phyloP scores from a whole-genome alignment of 306 rosid genomes.

The Dryas drummondii region DNA sequence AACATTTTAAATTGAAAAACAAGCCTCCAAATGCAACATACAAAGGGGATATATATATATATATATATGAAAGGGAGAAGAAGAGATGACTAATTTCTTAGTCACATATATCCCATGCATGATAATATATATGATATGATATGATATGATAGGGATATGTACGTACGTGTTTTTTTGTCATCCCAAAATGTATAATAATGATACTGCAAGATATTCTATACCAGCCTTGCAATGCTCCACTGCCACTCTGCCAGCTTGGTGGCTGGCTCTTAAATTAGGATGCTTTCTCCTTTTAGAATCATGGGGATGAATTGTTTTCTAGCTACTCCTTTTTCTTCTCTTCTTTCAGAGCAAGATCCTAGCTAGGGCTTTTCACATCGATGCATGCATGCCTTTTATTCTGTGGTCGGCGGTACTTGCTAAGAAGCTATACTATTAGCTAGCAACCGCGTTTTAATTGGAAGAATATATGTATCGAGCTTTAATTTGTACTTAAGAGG shows the following conservation, averaged over 20 bases:
- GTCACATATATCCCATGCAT: conserved; percentile 40
- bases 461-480: too few species aligned
- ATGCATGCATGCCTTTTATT: conserved; percentile 25
- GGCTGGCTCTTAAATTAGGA: conserved; percentile 3
- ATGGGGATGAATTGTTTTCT: conserved; percentile 27
- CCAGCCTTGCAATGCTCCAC: conserved; percentile 76
- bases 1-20: not conserved
- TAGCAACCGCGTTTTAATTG: too few species aligned
- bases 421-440: conserved; percentile 3
- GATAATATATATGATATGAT: conserved; percentile 30
- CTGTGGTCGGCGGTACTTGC: conserved; percentile 29
- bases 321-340: not conserved
- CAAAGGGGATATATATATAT: conserved; percentile 4
- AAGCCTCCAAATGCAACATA: conserved; percentile 41
- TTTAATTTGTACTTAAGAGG: too few species aligned
- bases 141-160: conserved; percentile 33
- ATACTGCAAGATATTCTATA: conserved; percentile 9
- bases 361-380: conserved; percentile 24
- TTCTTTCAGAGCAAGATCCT: conserved; percentile 21
- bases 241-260: conserved; percentile 47
- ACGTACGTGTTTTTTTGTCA: conserved; percentile 26
- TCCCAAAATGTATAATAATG: conserved; percentile 11
- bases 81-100: too few species aligned
- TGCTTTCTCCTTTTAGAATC: conserved; percentile 43
- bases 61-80: conserved; percentile 2